Evolutionary conservation across 2,329 filamentous ascomycete species (phyloP).

Genomic region (Parascedosporium putredinis): DNA sequence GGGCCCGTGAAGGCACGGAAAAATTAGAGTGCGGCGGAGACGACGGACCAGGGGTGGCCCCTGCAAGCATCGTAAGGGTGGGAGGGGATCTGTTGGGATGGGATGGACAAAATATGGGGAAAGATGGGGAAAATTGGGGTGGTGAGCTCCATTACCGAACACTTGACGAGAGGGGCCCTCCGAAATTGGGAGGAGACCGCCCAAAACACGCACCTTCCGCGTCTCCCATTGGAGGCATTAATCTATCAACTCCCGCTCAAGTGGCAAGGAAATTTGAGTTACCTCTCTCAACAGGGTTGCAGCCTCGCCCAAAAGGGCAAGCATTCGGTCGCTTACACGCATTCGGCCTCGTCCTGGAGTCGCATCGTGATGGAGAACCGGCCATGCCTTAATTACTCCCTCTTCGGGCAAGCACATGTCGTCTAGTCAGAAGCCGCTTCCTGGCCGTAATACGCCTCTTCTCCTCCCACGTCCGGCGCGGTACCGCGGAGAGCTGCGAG

Average conservation of each 20-base stretch:
- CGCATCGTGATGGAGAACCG: background rate
- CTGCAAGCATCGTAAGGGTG: background rate
- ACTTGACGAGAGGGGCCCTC: background rate
- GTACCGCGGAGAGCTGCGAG: background rate
- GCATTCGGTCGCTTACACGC: background rate
- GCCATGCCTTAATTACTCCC: background rate
- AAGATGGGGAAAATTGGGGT: background rate
- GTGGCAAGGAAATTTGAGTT: background rate
- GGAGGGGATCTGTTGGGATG: background rate
- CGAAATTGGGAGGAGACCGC: background rate
- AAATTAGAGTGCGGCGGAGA: background rate
- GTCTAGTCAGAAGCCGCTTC: too few relatives aligned
- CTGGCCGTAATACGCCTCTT: too few relatives aligned
- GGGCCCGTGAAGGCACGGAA: background rate
- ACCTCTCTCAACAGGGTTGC: background rate
- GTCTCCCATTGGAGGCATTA: conserved; percentile 3
- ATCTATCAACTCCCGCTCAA: background rate
- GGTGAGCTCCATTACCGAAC: background rate
- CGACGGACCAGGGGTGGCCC: background rate
- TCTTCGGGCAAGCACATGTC: too few relatives aligned
- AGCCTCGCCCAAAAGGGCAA: background rate
- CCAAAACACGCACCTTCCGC: too few relatives aligned
- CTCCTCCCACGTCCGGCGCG: background rate
- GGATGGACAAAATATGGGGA: background rate
- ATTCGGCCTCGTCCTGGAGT: background rate